Evolutionary conservation across 169 alveolate genomes (phyloP).

Genomic region (Fabrea salina): DNA sequence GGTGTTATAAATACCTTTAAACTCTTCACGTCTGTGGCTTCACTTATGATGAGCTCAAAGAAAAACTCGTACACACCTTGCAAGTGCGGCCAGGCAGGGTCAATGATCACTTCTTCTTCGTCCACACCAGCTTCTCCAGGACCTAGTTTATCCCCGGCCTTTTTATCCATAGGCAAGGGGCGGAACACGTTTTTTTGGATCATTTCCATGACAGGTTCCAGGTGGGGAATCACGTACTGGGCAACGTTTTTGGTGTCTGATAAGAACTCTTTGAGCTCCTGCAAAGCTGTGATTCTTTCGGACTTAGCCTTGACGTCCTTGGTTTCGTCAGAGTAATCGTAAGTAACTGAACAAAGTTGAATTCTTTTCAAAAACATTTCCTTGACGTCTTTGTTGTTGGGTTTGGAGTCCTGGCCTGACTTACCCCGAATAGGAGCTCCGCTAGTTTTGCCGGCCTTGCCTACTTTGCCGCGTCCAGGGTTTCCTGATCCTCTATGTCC

Average conservation of each 20-base stretch:
- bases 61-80: conserved; percentile 78
- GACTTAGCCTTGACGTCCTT: conserved; percentile 62
- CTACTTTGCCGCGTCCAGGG: conserved; percentile 25
- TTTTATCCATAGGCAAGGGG: conserved; percentile 72
- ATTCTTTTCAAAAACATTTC: conserved; percentile 65
- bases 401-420: conserved; percentile 36
- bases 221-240: conserved; percentile 64
- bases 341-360: conserved; percentile 49
- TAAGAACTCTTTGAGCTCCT: conserved; percentile 58
- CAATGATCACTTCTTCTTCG: conserved; percentile 70
- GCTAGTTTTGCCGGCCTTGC: neutral
- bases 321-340: conserved; percentile 71
- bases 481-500: no score
- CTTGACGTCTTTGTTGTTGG: conserved; percentile 53
- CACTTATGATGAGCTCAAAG: conserved; percentile 69
- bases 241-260: conserved; percentile 66
- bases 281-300: conserved; percentile 63
- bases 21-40: conserved; percentile 72
- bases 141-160: conserved; percentile 42
- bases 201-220: conserved; percentile 78
- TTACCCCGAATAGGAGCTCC: neutral
- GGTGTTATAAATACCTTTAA: conserved; percentile 77
- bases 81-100: conserved; percentile 81
- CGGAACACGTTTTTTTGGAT: conserved; percentile 82
- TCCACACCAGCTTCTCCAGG: conserved; percentile 72